Conservation (phyloP, 306 rosid species). For the Quercus suber region DNA sequence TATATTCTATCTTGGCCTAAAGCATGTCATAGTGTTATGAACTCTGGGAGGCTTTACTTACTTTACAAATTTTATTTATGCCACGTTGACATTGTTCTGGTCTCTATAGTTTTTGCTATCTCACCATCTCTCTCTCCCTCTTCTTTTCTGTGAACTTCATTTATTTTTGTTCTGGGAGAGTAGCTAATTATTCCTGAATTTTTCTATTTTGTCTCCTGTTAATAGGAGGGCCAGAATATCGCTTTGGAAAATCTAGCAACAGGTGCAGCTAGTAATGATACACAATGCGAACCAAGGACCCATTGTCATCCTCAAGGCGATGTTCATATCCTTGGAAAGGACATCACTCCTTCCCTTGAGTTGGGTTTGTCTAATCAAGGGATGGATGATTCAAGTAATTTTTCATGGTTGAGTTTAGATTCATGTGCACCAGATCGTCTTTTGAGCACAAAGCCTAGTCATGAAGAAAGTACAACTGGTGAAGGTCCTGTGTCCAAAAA, state of each 20-base stretch:
- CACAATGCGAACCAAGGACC: slow-evolving; percentile 28
- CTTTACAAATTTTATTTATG: not conserved
- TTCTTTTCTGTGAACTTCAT: not conserved
- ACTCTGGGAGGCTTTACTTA: not conserved
- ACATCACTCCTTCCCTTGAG: slow-evolving; percentile 30
- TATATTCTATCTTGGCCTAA: not conserved
- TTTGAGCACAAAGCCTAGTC: slow-evolving; percentile 17
- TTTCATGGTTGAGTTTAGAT: slow-evolving; percentile 72
- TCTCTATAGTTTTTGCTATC: not conserved
- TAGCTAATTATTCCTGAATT: slow-evolving; percentile 13
- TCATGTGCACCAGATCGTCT: slow-evolving; percentile 41
- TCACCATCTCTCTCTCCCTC: not conserved
- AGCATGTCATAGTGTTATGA: not conserved
- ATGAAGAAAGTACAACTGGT: slow-evolving; percentile 11
- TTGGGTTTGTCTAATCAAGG: slow-evolving; percentile 39
- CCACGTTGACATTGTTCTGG: not conserved
- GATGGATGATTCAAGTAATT: slow-evolving; percentile 45
- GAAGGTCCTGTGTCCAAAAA: slow-evolving; percentile 29
- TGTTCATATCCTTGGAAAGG: slow-evolving; percentile 24
- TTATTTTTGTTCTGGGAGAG: slow-evolving; percentile 5
- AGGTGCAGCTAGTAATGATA: slow-evolving; percentile 18
- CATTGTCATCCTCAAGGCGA: slow-evolving; percentile 33
- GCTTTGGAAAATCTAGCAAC: slow-evolving; percentile 28
- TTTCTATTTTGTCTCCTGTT: slow-evolving; percentile 21
- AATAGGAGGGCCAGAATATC: slow-evolving; percentile 43